Percentiles rank a stretch among this genome's conserved stretches.
Conservation (phyloP, 805 yeast species). For the Candida awuae region DNA sequence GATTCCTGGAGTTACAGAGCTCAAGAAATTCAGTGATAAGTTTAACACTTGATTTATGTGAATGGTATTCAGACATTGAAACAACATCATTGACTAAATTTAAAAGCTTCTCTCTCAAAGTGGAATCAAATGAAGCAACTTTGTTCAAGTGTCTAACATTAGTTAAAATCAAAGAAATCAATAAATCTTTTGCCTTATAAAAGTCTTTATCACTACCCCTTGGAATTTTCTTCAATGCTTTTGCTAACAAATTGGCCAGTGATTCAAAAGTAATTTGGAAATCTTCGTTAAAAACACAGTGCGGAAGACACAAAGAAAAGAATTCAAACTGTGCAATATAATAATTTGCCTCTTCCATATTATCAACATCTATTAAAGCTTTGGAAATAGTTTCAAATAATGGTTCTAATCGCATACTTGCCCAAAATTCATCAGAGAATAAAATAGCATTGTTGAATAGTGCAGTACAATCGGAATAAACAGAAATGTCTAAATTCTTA, state of each 20-base stretch:
- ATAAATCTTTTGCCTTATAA: slow-evolving; percentile 37
- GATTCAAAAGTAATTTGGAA: slow-evolving; percentile 15
- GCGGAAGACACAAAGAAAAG: slow-evolving; percentile 19
- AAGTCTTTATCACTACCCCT: slow-evolving; percentile 26
- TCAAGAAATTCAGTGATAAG: slow-evolving; percentile 11
- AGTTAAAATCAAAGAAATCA: slow-evolving; percentile 26
- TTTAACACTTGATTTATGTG: slow-evolving; percentile 16
- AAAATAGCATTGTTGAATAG: slow-evolving; percentile 17
- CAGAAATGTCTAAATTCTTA: background rate
- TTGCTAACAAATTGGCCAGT: slow-evolving; percentile 18
- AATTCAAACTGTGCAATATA: slow-evolving; percentile 20
- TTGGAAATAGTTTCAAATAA: slow-evolving; percentile 15
- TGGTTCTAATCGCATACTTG: slow-evolving; percentile 16
- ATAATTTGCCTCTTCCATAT: slow-evolving; percentile 17
- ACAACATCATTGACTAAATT: slow-evolving; percentile 10
- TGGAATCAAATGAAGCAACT: slow-evolving; percentile 4
- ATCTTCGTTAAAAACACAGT: slow-evolving; percentile 21
- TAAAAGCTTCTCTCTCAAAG: slow-evolving; percentile 9
- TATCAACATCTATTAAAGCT: slow-evolving; percentile 12
- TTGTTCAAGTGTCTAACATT: slow-evolving; percentile 13
- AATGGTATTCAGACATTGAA: slow-evolving; percentile 15
- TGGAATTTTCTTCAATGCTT: slow-evolving; percentile 17
- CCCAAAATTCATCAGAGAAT: slow-evolving; percentile 25
- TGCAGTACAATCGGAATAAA: slow-evolving; percentile 19
- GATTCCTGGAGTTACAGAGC: slow-evolving; percentile 4